A percentile compares a stretch with the other conserved stretches of the same genome.
Conservation (phyloP, 768 basidiomycete genomes). For the Antrodiella citrinella region DNA sequence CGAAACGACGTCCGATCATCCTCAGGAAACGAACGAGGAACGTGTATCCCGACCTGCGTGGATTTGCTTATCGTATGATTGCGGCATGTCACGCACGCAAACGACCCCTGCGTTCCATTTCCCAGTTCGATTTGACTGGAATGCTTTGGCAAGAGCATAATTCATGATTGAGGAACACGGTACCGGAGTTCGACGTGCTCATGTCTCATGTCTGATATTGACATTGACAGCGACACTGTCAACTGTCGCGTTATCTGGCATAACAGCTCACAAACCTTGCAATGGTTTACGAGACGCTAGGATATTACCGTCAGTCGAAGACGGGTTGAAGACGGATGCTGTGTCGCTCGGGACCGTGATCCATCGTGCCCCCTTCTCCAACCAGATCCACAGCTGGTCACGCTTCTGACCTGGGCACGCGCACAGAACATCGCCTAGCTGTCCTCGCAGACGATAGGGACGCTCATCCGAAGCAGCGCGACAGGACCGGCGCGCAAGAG, state of each 20-base stretch:
- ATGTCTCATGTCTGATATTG: no score
- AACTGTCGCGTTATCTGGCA: no score
- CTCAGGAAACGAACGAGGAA: no score
- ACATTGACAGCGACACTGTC: no score
- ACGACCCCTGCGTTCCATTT: conserved; percentile 37
- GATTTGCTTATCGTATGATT: conserved; percentile 40
- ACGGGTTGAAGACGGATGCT: conserved; percentile 42
- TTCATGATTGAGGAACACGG: conserved; percentile 47
- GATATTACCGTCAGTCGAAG: no score
- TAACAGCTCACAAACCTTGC: no score
- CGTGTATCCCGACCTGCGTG: conserved; percentile 16
- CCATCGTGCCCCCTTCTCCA: conserved; percentile 53
- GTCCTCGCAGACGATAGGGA: conserved; percentile 40
- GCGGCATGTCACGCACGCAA: conserved; percentile 34
- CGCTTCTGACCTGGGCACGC: conserved; percentile 34
- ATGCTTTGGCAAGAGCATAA: conserved; percentile 53
- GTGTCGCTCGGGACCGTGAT: conserved; percentile 56
- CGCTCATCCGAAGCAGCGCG: conserved; percentile 38
- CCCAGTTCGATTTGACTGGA: conserved; percentile 38
- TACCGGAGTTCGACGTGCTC: conserved; percentile 38
- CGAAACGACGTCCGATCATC: no score
- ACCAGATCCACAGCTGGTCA: no score
- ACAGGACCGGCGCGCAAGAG: conserved; percentile 1
- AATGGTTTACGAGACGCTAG: no score
- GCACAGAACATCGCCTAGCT: conserved; percentile 26